Evolutionary conservation across 371 early-diverging fungal genomes (phyloP).

Genomic region (Scutellospora calospora): DNA sequence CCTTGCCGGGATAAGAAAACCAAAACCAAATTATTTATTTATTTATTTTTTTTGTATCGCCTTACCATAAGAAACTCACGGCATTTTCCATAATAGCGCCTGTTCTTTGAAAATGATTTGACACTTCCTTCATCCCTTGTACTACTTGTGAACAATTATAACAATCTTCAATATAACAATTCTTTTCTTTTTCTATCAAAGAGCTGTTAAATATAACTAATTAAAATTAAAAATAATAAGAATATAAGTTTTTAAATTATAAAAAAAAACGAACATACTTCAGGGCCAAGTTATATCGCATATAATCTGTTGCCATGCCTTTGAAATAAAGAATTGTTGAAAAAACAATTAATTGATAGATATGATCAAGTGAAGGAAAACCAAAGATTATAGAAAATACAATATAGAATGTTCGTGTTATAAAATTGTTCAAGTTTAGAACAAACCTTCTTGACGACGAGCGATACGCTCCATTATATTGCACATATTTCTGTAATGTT

Average conservation of each 20-base stretch:
- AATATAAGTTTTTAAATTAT: slow-evolving; percentile 16
- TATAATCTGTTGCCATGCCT: slow-evolving; percentile 32
- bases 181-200: slow-evolving; percentile 66
- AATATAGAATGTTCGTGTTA: no score
- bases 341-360: not conserved
- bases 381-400: no score
- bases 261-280: not conserved
- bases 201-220: slow-evolving; percentile 50
- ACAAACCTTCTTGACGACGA: slow-evolving; percentile 65
- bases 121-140: slow-evolving; percentile 66
- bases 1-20: no score
- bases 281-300: slow-evolving; percentile 10
- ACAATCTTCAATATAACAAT: slow-evolving; percentile 71
- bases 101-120: slow-evolving; percentile 64
- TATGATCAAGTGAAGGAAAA: no score
- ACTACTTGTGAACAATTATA: slow-evolving; percentile 66
- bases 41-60: no score
- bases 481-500: slow-evolving; percentile 70
- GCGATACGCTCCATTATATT: slow-evolving; percentile 74
- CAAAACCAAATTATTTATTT: no score
- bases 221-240: slow-evolving; percentile 32
- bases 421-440: not conserved
- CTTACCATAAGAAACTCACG: slow-evolving; percentile 48
- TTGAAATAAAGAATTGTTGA: not conserved
- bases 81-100: slow-evolving; percentile 66